Base-by-base conservation (phyloP, 768 basidiomycete genomes). In the Lactarius quietus region DNA sequence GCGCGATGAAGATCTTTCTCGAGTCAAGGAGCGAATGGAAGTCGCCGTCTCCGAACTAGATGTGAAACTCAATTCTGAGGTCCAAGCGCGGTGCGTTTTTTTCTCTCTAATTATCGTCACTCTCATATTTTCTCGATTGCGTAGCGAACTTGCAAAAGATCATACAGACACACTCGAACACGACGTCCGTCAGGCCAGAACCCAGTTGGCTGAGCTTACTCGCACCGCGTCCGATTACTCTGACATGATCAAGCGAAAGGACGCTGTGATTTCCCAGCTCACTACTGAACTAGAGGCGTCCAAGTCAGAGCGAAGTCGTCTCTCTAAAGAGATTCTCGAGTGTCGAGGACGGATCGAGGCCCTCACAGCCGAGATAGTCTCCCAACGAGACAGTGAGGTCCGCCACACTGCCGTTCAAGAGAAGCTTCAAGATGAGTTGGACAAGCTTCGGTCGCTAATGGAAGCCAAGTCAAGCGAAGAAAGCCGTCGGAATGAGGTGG, bases 381-480 rank as follows among this genome's bases (percentile, higher is more conserved):
- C 83, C 6, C 85, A 85, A 71, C 85, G 81, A 62, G 79, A 81
- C 36, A 86, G 85, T 56, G 78, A 80, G 45, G 74, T 87, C 75
- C 78, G 82, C 39, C 75, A 78, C 2, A 73, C 77, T 12, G 70
- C 69, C 6, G 76, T 81, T 3, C 85, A 84, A 31, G 77, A 78
- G 31, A 90, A 87, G 71, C 78, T 96, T 3, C 87, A 92, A 71
- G 83, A 81, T 45, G 95, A 97, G 75, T 79, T 97, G 14, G 95
- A 96, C 70, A 89, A 92, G 66, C 80, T 98, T 9, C 88, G 95
- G 8, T 78, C 84, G n/a, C 78, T 91, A 17, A 84, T 97, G 78
- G 87, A 88, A 54, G 90, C 91, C 1, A 97, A 94, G 74, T 84
- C 88, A 0, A 88, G 86, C 29, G 95, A 98, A 74, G 95, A 94